These are phyloP conservation scores for Cyclotella cryptica DNA, from an alignment of 108 stramenopile species.

Conservation along the genomic window DNA sequence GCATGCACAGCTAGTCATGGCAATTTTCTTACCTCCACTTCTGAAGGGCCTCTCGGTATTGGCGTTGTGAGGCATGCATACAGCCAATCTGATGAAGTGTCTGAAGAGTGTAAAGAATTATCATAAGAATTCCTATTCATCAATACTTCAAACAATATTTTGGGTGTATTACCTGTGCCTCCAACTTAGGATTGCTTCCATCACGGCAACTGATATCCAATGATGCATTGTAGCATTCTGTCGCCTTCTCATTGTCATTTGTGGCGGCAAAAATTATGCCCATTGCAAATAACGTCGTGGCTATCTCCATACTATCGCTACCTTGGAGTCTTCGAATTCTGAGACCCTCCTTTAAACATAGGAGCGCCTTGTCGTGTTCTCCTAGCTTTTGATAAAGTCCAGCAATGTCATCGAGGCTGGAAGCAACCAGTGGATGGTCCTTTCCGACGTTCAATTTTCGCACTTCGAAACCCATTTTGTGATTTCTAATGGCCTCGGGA, in stretches of 20 bases:
- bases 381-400: conserved; percentile 55
- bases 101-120: background rate
- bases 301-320: conserved; percentile 52
- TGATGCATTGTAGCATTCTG: conserved; percentile 54
- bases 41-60: conserved; percentile 55
- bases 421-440: conserved; percentile 56
- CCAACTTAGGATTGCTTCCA: conserved; percentile 44
- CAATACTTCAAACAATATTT: background rate
- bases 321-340: conserved; percentile 50
- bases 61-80: conserved; percentile 41
- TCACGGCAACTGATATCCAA: conserved; percentile 39
- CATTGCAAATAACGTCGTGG: conserved; percentile 61
- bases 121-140: background rate
- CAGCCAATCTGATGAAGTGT: conserved; percentile 68
- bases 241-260: conserved; percentile 47
- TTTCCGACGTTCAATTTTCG: conserved; percentile 53
- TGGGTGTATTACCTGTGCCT: conserved; percentile 47
- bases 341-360: conserved; percentile 57
- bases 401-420: conserved; percentile 59
- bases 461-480: conserved; percentile 53
- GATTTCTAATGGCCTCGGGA: conserved; percentile 49
- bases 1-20: background rate
- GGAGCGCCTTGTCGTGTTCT: conserved; percentile 54
- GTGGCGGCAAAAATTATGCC: conserved; percentile 56
- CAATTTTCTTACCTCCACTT: conserved; percentile 50